Conservation (phyloP, 257 asterid species). For the Solanum chiquidenum region DNA sequence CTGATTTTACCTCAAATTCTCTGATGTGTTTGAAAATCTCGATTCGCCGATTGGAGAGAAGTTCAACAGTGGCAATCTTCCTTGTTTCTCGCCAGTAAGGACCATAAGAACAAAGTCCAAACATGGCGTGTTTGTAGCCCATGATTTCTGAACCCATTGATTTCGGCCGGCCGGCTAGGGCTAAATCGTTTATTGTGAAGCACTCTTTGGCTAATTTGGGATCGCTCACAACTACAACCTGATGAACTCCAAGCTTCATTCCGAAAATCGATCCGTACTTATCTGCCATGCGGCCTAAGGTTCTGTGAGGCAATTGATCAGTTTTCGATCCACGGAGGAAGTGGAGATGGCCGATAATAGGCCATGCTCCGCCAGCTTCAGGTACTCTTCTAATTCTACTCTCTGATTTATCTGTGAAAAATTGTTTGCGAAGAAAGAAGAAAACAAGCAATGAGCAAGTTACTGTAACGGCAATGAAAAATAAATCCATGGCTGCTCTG, state of each 20-base stretch:
- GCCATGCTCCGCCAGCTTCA: conserved; percentile 12
- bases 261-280: conserved; percentile 20
- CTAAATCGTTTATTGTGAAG: conserved; percentile 11
- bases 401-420: background rate
- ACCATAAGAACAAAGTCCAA: conserved; percentile 13
- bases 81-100: conserved; percentile 16
- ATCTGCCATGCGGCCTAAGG: conserved; percentile 6
- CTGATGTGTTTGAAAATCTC: conserved; percentile 7
- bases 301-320: conserved; percentile 7
- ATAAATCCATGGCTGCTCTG: background rate
- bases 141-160: background rate
- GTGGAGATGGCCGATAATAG: conserved; percentile 25
- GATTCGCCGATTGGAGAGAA: conserved; percentile 4
- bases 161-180: conserved; percentile 1
- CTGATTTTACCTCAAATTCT: conserved; percentile 6
- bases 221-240: conserved; percentile 7
- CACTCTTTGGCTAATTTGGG: conserved; percentile 11
- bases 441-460: background rate
- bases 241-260: conserved; percentile 4
- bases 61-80: background rate
- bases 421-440: background rate
- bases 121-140: conserved; percentile 10
- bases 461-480: background rate
- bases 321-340: conserved; percentile 1
- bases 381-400: background rate